Evolutionary conservation across 2,329 filamentous ascomycete species (phyloP).

Genomic region (Sporothrix variecibatus): DNA sequence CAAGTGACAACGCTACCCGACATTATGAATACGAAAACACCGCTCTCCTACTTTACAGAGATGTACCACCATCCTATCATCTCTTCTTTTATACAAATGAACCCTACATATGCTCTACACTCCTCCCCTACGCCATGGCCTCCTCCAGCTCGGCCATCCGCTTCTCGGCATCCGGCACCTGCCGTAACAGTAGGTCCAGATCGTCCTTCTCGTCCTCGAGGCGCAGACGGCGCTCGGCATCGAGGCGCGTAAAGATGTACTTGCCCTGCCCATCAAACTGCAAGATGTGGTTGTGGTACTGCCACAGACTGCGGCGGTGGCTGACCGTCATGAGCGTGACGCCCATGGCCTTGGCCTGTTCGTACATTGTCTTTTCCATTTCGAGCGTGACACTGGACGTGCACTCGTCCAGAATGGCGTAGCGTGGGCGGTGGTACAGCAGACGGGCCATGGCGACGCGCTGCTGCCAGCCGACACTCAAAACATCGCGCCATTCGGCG

Average conservation of each 20-base stretch:
- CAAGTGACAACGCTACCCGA: neutral
- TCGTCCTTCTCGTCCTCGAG: slow-evolving; percentile 98
- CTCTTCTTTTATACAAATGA: neutral
- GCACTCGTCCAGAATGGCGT: slow-evolving; percentile 96
- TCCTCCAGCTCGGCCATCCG: slow-evolving; percentile 77
- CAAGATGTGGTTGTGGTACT: slow-evolving; percentile 90
- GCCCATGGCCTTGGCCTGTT: slow-evolving; percentile 85
- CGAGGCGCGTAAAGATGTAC: slow-evolving; percentile 85
- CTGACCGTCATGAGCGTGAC: slow-evolving; percentile 97
- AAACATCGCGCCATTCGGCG: slow-evolving; percentile 93
- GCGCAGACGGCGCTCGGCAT: slow-evolving; percentile 80
- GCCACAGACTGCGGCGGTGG: slow-evolving; percentile 89
- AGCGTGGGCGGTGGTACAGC: slow-evolving; percentile 90
- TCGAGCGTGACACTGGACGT: slow-evolving; percentile 94
- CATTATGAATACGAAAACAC: neutral
- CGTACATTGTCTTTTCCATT: slow-evolving; percentile 95
- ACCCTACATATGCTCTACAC: neutral
- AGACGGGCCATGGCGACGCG: slow-evolving; percentile 93
- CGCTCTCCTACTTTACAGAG: neutral
- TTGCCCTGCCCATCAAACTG: slow-evolving; percentile 96
- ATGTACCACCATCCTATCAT: neutral
- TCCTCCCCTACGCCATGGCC: slow-evolving; percentile 32
- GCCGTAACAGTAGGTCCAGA: slow-evolving; percentile 78
- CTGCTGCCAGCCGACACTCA: slow-evolving; percentile 91
- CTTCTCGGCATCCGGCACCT: slow-evolving; percentile 85